Percentiles rank a stretch among this genome's conserved stretches.
phyloP scores from a whole-genome alignment of 1,284 basidiomycete species.

The Thelephora terrestris region DNA sequence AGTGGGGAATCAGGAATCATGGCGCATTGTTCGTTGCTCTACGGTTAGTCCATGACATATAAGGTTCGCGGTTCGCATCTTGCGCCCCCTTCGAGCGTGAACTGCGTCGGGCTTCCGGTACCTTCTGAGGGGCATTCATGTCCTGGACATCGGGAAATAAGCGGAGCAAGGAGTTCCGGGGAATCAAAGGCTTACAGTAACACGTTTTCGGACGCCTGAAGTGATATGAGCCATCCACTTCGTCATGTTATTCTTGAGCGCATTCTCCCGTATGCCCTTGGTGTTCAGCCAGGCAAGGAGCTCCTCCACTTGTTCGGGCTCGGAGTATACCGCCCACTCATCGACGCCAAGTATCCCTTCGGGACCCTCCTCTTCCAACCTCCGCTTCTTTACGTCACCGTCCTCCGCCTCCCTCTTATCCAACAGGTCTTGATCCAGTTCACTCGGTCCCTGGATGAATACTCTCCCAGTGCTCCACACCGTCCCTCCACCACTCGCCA shows the following conservation, averaged over 20 bases:
- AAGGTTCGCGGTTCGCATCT: constrained; percentile 64
- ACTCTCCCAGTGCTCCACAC: constrained; percentile 84
- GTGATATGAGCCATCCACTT: constrained; percentile 85
- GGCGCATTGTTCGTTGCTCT: constrained; percentile 38
- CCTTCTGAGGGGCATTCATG: constrained; percentile 49
- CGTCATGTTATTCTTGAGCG: constrained; percentile 68
- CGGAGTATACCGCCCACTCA: constrained; percentile 87
- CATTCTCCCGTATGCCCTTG: constrained; percentile 82
- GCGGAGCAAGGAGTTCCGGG: background rate
- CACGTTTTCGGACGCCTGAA: constrained; percentile 69
- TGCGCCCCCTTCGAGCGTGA: constrained; percentile 54
- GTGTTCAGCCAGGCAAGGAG: constrained; percentile 86
- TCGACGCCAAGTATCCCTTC: constrained; percentile 62
- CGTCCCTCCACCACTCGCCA: constrained; percentile 63
- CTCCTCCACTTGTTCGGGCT: constrained; percentile 80
- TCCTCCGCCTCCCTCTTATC: constrained; percentile 39
- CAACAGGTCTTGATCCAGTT: constrained; percentile 64
- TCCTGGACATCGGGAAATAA: constrained; percentile 35
- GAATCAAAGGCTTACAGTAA: constrained; percentile 41
- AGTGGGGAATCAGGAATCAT: constrained; percentile 2
- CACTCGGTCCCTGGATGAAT: constrained; percentile 84
- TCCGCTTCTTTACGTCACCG: constrained; percentile 48
- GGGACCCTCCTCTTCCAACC: constrained; percentile 67
- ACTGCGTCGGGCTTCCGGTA: constrained; percentile 71
- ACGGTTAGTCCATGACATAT: constrained; percentile 78